Evolutionary conservation across 164 flowering plant genomes (phyloP), one percentile per base, ranked within the genome.

Genomic region (Paratinospora sagittata): DNA sequence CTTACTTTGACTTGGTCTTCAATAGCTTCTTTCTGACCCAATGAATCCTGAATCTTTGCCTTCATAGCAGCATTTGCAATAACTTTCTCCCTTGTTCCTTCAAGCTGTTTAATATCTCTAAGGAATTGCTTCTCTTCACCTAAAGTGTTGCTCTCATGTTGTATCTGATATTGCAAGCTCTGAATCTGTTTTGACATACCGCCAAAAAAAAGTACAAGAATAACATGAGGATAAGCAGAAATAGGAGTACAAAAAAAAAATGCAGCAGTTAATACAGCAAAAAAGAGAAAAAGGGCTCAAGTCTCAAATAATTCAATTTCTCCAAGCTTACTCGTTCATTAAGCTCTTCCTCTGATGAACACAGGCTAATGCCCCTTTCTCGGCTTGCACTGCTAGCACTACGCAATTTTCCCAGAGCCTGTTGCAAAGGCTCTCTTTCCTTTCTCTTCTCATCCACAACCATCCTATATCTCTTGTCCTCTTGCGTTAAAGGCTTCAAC

Each of bases 1-100:
- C n/a, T n/a, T n/a, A n/a, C 99, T 78, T 96, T 91, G 76, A 91
- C 93, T 76, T 91, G 96, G 70, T 86, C 93, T 76, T 90, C 93
- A 69, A 95, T 86, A 57, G 75, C 83, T 43, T 91, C 96, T 76
- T 84, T 88, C 68, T 81, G 87, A 60, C 96, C 98, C 74, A 90
- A 6, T 6, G 92, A 83, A 2, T 89, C 91, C 82, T 90, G 89
- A 78, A 96, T 78, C 80, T 88, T 85, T 34, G 91, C 87, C 84
- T 87, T 87, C 87, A 75, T 74, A 71, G 92, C 92, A 81, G 82
- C 90, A 80, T 89, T 80, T 13, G 93, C 93, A 76, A 88, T 77
- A 71, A 96, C 97, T 73, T 86, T 82, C n/a, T 81, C 89, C 87
- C 99, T 83, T 23, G 98, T 89, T 41, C 87, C 89, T 82, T 96